Conservation (phyloP, 805 yeast genomes). For the Metschnikowia reukaufii region DNA sequence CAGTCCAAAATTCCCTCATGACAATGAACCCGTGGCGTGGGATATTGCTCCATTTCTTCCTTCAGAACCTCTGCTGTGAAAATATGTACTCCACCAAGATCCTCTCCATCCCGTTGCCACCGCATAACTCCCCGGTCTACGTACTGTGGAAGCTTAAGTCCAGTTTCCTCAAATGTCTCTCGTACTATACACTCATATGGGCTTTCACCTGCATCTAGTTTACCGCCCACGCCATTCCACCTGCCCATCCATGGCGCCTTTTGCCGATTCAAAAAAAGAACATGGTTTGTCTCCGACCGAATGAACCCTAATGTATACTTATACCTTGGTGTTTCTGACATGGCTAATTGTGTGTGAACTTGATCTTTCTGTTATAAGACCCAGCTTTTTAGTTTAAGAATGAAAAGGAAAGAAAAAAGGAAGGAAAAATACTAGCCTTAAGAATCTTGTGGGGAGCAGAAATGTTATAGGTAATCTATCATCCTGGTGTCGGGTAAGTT, state of each 20-base stretch:
- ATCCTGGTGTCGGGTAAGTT: too few relatives aligned
- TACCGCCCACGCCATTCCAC: constrained; percentile 51
- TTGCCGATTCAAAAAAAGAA: constrained; percentile 40
- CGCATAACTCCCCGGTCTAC: constrained; percentile 34
- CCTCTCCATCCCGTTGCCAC: constrained; percentile 32
- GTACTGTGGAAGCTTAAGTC: constrained; percentile 30
- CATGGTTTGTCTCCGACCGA: constrained; percentile 31
- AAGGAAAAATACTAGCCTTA: not conserved
- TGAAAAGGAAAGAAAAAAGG: too few relatives aligned
- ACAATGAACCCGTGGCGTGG: constrained; percentile 31
- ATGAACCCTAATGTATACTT: constrained; percentile 30
- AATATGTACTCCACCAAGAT: constrained; percentile 38
- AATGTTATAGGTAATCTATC: too few relatives aligned
- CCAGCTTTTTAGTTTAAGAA: too few relatives aligned
- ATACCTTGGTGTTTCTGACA: constrained; percentile 10
- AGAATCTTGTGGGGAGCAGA: too few relatives aligned
- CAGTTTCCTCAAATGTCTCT: constrained; percentile 45
- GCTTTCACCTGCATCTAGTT: constrained; percentile 34
- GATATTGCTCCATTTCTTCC: constrained; percentile 25
- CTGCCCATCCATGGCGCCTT: constrained; percentile 49
- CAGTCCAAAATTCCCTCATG: constrained; percentile 46
- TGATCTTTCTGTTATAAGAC: too few relatives aligned
- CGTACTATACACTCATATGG: constrained; percentile 42
- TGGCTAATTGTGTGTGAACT: not conserved
- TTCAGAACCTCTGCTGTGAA: constrained; percentile 36